Conservation (phyloP, 148 eudicot species). For the Nepenthes mirabilis region DNA sequence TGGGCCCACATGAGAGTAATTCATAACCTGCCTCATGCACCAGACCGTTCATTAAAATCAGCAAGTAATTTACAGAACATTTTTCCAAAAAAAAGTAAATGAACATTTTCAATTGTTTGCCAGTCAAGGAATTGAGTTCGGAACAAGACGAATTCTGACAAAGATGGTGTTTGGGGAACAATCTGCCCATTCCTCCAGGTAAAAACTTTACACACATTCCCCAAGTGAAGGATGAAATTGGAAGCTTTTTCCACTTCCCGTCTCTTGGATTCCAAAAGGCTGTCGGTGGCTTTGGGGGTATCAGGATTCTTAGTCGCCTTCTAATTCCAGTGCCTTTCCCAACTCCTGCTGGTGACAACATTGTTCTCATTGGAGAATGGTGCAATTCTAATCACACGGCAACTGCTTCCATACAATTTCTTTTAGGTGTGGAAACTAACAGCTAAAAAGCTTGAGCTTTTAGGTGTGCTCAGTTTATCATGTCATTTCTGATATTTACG, state of each 20-base stretch:
- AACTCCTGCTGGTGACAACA: conserved; percentile 14
- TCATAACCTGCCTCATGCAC: no score
- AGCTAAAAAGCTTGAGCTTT: no score
- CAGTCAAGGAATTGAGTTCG: background rate
- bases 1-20: no score
- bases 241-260: conserved; percentile 76
- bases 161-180: conserved; percentile 1
- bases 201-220: conserved; percentile 10
- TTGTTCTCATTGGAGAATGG: no score
- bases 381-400: no score
- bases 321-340: conserved; percentile 71
- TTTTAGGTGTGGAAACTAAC: no score
- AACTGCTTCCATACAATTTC: no score
- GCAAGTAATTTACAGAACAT: no score
- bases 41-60: no score
- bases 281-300: conserved; percentile 75
- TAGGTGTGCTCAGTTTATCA: conserved; percentile 44
- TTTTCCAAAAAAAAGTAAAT: no score
- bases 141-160: background rate
- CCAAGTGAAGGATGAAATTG: conserved; percentile 85
- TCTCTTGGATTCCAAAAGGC: conserved; percentile 74
- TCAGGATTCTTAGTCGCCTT: conserved; percentile 58
- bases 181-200: background rate
- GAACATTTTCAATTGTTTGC: no score
- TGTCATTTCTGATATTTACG: conserved; percentile 65